Conservation (phyloP, 768 basidiomycete genomes). For the Gloeophyllum trabeum region DNA sequence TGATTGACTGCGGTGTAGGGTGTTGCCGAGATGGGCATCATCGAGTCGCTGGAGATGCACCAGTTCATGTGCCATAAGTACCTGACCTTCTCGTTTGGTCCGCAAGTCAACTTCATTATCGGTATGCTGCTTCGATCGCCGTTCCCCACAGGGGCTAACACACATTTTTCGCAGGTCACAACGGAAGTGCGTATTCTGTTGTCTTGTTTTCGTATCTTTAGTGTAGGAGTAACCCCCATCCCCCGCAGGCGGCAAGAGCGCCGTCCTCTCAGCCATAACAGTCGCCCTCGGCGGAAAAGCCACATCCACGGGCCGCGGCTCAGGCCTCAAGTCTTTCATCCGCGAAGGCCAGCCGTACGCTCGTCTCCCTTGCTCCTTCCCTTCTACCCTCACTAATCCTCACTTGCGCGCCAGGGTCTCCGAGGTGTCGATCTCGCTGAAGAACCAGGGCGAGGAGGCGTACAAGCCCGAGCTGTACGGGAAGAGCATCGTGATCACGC, state of each 20-base stretch:
- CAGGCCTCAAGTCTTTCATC: conserved; percentile 75
- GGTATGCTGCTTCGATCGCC: conserved; percentile 30
- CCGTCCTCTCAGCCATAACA: conserved; percentile 85
- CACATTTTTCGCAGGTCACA: conserved; percentile 48
- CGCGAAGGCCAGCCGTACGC: conserved; percentile 72
- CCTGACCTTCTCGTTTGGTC: conserved; percentile 76
- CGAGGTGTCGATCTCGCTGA: conserved; percentile 70
- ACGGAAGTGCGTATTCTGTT: conserved; percentile 81
- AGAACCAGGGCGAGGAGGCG: conserved; percentile 88
- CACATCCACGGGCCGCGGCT: conserved; percentile 80
- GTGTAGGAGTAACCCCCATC: too few relatives aligned
- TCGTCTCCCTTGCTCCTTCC: background rate
- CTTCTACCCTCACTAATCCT: conserved; percentile 3
- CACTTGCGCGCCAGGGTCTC: conserved; percentile 27
- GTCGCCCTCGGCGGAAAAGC: conserved; percentile 93
- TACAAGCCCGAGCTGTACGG: conserved; percentile 82
- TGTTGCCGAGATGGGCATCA: conserved; percentile 79
- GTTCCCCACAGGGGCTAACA: conserved; percentile 2
- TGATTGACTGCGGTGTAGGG: conserved; percentile 33
- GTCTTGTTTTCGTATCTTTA: too few relatives aligned
- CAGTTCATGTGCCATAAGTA: conserved; percentile 96
- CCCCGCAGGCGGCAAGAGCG: conserved; percentile 96
- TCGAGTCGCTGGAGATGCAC: conserved; percentile 75
- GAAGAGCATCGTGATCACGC: conserved; percentile 73
- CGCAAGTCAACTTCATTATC: conserved; percentile 96